Conservation (phyloP, 805 yeast species). For the Candida methanosorbosa region DNA sequence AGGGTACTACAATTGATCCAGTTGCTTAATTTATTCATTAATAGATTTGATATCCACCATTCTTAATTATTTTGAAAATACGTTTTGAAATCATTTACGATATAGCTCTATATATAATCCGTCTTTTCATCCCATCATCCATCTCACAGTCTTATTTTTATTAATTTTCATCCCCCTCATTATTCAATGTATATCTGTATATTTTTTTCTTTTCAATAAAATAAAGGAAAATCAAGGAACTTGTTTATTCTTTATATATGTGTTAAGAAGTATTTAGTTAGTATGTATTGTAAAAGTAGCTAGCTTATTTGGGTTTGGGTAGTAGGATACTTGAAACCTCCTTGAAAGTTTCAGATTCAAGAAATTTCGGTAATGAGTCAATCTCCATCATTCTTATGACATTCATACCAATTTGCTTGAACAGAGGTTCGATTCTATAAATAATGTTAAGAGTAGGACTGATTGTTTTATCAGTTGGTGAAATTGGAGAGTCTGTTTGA, state of each 20-base stretch:
- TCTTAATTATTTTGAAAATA: too few relatives aligned
- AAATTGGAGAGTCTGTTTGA: too few relatives aligned
- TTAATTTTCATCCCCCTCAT: background rate
- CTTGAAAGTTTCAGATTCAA: slow-evolving; percentile 31
- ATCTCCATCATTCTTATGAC: slow-evolving; percentile 55
- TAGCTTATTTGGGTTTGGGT: background rate
- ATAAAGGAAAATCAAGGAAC: too few relatives aligned
- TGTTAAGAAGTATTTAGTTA: too few relatives aligned
- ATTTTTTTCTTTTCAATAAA: too few relatives aligned
- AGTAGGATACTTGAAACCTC: slow-evolving; percentile 16
- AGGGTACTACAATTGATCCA: slow-evolving; percentile 86
- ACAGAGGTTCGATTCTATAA: slow-evolving; percentile 31
- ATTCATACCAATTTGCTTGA: slow-evolving; percentile 38
- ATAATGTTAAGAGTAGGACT: slow-evolving; percentile 27
- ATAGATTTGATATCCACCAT: too few relatives aligned
- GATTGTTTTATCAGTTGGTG: slow-evolving; percentile 27
- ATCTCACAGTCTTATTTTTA: background rate
- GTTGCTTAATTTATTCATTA: slow-evolving; percentile 17
- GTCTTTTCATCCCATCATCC: background rate
- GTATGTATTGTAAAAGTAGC: too few relatives aligned
- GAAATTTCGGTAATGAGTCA: slow-evolving; percentile 69
- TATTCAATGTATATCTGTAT: background rate
- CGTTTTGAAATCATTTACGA: background rate
- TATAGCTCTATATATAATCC: background rate
- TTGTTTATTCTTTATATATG: too few relatives aligned